Base-by-base conservation (phyloP, 116 monocot species). In the Zostera marina region DNA sequence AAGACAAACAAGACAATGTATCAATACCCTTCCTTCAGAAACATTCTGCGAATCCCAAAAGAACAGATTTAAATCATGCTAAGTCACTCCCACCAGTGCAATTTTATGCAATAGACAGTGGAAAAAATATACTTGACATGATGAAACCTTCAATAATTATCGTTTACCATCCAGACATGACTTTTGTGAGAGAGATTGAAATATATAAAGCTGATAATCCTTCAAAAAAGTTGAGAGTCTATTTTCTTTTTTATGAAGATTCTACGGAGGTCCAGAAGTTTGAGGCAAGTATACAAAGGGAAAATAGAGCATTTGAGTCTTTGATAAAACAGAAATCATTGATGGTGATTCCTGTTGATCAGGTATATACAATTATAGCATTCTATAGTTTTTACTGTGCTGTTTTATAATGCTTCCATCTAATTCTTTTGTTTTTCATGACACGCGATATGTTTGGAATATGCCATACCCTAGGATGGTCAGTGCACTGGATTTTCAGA, bases 271-370 rank as follows among this genome's bases (percentile, higher is more conserved):
- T 79, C 8, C 98, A 90, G 56, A 98, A 90, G 45, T 98, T 98
- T 66, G 98, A 98, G 55, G 80, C 98, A 49, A 90, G 83, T 69
- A 89, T 87, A 68, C 74, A 67, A 10, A 70, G 83, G 64, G 98
- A 98, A 65, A 98, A 90, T 75, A 61, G 63, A 56, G 91, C 98
- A 42, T 98, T 98, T 73, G 98, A 98, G 72, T 86, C 91, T 63
- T 75, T 98, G 63, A 98, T 98, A 45, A 85, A 91, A 66, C 98
- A 98, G 76, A 98, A 98, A 53, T 98, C 98, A 12, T 64, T 90
- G 58, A 90, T 98, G 98, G 90, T 81, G 79, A 83, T 98, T 22
- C 98, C 98, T 62, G 74, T 90, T 54, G 83, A 98, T 68, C 86
- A 86, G 91, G 98, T 98, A 44, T 5, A 32, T 32, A 32, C 32